Conservation (phyloP, 371 early-diverging fungal species). For the Apophysomyces trapeziformis region DNA sequence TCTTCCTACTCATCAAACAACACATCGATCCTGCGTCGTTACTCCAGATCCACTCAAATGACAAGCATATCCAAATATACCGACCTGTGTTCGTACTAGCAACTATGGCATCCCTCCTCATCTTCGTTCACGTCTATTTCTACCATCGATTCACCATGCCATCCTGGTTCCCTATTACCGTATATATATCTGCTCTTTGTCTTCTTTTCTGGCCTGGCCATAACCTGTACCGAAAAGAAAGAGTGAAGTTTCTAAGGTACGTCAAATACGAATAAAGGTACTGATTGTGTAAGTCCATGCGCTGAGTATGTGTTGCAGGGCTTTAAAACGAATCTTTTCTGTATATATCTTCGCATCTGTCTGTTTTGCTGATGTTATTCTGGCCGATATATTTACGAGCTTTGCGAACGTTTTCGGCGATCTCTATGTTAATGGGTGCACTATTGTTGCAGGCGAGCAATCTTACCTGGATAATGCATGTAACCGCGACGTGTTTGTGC, state of each 20-base stretch:
- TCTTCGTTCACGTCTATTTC: constrained; percentile 35
- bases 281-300: background rate
- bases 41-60: constrained; percentile 53
- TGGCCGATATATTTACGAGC: constrained; percentile 93
- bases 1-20: constrained; percentile 61
- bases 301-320: constrained; percentile 20
- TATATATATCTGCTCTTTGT: constrained; percentile 55
- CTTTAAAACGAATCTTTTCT: constrained; percentile 47
- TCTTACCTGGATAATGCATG: constrained; percentile 41
- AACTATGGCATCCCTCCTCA: constrained; percentile 30
- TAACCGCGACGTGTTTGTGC: constrained; percentile 56
- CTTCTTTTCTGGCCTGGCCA: constrained; percentile 63
- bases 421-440: constrained; percentile 63
- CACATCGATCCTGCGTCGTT: constrained; percentile 66
- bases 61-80: constrained; percentile 37
- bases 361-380: constrained; percentile 81
- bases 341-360: constrained; percentile 63
- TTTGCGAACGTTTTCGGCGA: constrained; percentile 90
- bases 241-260: constrained; percentile 68
- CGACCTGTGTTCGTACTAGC: constrained; percentile 56
- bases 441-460: constrained; percentile 45
- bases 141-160: constrained; percentile 28
- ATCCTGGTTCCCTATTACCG: constrained; percentile 47
- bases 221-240: constrained; percentile 59
- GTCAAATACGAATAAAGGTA: background rate